These are phyloP conservation scores for Botrytis tulipae DNA, from an alignment of 2,329 filamentous ascomycete genomes.

Conservation along the genomic window DNA sequence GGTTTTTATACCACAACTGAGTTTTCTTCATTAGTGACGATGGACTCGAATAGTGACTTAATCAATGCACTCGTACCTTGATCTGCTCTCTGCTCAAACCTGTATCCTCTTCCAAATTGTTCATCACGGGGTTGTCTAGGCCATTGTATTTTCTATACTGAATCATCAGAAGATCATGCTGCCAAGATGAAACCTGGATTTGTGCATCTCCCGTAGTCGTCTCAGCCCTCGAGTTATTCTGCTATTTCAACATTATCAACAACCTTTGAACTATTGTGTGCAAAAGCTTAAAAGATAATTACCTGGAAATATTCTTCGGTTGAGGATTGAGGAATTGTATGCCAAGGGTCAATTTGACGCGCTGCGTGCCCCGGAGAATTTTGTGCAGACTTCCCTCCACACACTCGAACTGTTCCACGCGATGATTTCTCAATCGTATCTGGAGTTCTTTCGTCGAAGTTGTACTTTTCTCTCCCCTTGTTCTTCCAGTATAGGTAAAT, in stretches of 20 bases:
- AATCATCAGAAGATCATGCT: background rate
- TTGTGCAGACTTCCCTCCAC: background rate
- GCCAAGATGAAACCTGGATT: background rate
- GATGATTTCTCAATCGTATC: background rate
- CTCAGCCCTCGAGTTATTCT: background rate
- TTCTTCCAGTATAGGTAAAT: conserved; percentile 5
- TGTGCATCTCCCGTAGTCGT: background rate
- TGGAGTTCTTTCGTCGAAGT: conserved; percentile 2
- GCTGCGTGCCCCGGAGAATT: too few species aligned
- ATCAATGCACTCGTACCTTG: background rate
- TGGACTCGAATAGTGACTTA: background rate
- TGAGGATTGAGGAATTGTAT: background rate
- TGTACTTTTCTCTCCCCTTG: conserved; percentile 9
- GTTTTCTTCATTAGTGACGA: background rate
- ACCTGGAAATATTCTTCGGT: background rate
- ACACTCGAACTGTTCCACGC: too few species aligned
- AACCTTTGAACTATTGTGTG: background rate
- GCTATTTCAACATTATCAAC: background rate
- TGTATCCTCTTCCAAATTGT: background rate
- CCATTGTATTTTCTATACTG: background rate
- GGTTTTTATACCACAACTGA: background rate
- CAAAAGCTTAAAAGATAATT: background rate
- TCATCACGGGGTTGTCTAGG: background rate
- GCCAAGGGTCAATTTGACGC: too few species aligned
- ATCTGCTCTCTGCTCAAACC: conserved; percentile 7